Percentiles rank a stretch among this genome's conserved stretches.
Evolutionary conservation across 768 basidiomycete species (phyloP).

Genomic region (Hericium alpestre): DNA sequence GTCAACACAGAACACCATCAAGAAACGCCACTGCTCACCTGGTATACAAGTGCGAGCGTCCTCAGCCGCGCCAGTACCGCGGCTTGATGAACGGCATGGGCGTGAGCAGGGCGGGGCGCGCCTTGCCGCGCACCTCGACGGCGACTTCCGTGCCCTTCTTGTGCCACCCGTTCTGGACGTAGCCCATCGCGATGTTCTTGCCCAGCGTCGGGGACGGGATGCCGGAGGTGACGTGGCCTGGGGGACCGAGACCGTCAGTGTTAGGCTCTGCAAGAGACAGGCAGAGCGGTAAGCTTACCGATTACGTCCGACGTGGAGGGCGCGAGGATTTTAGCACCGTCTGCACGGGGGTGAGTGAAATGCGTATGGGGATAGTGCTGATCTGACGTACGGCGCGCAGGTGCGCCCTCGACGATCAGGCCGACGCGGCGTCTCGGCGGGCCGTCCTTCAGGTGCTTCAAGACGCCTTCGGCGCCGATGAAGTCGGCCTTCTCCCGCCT

Average conservation of each 20-base stretch:
- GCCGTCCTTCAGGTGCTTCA: slow-evolving; percentile 70
- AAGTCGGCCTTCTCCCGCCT: slow-evolving; percentile 61
- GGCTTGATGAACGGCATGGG: slow-evolving; percentile 84
- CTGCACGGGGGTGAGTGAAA: slow-evolving; percentile 23
- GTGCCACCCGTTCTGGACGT: slow-evolving; percentile 70
- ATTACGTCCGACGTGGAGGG: slow-evolving; percentile 45
- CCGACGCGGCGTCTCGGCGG: slow-evolving; percentile 74
- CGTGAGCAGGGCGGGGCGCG: slow-evolving; percentile 61
- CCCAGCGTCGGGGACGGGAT: slow-evolving; percentile 83
- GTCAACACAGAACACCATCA: too few relatives aligned
- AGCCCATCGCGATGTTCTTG: slow-evolving; percentile 95
- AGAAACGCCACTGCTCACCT: too few relatives aligned
- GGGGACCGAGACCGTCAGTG: slow-evolving; percentile 1
- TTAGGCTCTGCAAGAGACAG: neutral
- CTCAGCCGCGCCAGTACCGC: slow-evolving; percentile 64
- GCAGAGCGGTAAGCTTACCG: slow-evolving; percentile 37
- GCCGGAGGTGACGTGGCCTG: slow-evolving; percentile 81
- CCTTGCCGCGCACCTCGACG: slow-evolving; percentile 77
- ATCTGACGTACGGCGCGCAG: slow-evolving; percentile 61
- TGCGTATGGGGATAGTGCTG: too few relatives aligned
- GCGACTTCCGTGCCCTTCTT: slow-evolving; percentile 83
- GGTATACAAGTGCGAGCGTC: too few relatives aligned
- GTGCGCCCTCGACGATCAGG: slow-evolving; percentile 70
- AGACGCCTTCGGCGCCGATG: slow-evolving; percentile 67
- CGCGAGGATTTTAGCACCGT: slow-evolving; percentile 67